Base-by-base conservation (phyloP, 2,329 filamentous ascomycete genomes). In the Sarocladiaceae sp. region DNA sequence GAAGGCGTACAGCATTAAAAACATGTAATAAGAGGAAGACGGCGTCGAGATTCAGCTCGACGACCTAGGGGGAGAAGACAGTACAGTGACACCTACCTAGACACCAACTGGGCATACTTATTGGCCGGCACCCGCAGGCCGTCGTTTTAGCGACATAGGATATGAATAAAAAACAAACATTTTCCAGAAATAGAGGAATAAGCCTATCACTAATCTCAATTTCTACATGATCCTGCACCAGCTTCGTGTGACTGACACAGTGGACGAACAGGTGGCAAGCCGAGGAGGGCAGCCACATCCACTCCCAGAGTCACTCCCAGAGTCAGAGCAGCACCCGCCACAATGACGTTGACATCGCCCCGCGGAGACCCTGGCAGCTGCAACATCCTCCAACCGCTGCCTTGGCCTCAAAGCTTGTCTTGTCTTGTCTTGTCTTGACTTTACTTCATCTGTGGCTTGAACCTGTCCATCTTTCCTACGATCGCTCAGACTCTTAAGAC, bases 261-360 rank as follows among this genome's bases (percentile, higher is more conserved):
- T 41, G 27, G 32, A 29, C 2, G 21, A 18, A 43, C 23, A 45
- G 33, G 44, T 43, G 29, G 35, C 26, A 12, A 46, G 7, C 13
- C 29, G 16, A 18, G n/a, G 43, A 35, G 26, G 35, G 43, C 50
- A 54, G 58, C 58, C 58, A 60, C 57, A 50, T 32, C n/a, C 27
- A 21, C 15, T 32, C 27, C 19, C 29, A 19, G 47, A 24, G 21
- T 10, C 27, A 21, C 15, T 32, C 27, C 19, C 29, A 19, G 47
- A 24, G 21, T 10, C 4, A n/a, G 24, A n/a, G 12, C 37, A 47
- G 49, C 49, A 53, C 47, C 59, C 56, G 63, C 65, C 64, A 66
- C 66, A 62, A 69, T 69, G 66, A 69, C 66, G 64, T 68, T 60
- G 58, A 55, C 53, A 45, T 44, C 44, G 41, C 41, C 34, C 45